Percentiles rank a stretch among this genome's conserved stretches.
phyloP scores from a whole-genome alignment of 2,329 filamentous ascomycete species.

The Trichophaea hybrida region DNA sequence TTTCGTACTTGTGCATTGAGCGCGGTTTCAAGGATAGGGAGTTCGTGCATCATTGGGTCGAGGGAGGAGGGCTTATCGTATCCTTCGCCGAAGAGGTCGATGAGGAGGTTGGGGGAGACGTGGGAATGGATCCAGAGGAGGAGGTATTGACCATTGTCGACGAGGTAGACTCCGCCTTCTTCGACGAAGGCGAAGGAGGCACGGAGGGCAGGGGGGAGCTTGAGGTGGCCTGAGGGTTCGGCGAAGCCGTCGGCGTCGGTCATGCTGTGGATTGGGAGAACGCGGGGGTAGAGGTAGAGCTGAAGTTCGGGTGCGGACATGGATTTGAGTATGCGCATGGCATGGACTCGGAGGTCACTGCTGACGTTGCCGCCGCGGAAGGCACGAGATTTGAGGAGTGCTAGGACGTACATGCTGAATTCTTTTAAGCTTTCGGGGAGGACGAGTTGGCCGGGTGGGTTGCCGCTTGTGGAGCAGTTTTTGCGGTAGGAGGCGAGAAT shows the following conservation, averaged over 20 bases:
- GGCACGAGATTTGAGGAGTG: slow-evolving; percentile 74
- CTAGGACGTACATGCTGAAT: slow-evolving; percentile 89
- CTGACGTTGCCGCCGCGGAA: slow-evolving; percentile 89
- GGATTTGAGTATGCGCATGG: slow-evolving; percentile 75
- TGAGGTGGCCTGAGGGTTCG: slow-evolving; percentile 78
- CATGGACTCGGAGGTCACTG: slow-evolving; percentile 77
- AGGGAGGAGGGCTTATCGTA: slow-evolving; percentile 57
- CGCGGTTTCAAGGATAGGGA: slow-evolving; percentile 80
- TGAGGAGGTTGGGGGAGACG: slow-evolving; percentile 79
- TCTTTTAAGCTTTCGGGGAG: slow-evolving; percentile 94
- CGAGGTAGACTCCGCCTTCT: slow-evolving; percentile 81
- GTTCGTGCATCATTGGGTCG: slow-evolving; percentile 62
- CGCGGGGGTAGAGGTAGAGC: slow-evolving; percentile 86
- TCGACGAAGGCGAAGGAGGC: slow-evolving; percentile 80
- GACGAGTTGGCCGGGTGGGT: slow-evolving; percentile 83
- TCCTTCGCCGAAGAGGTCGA: slow-evolving; percentile 75
- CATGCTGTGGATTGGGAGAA: slow-evolving; percentile 83
- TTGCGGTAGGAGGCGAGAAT: slow-evolving; percentile 85
- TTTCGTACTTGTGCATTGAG: slow-evolving; percentile 92
- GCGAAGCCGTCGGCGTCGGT: slow-evolving; percentile 78
- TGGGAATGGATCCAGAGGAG: slow-evolving; percentile 86
- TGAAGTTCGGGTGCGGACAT: slow-evolving; percentile 79
- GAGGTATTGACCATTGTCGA: slow-evolving; percentile 88
- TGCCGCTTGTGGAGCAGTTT: slow-evolving; percentile 58
- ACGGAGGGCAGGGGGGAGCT: slow-evolving; percentile 65